These are phyloP conservation scores for Tripidium arundinaceum DNA, from an alignment of 202 grass and related monocot genomes.

Conservation along the genomic window DNA sequence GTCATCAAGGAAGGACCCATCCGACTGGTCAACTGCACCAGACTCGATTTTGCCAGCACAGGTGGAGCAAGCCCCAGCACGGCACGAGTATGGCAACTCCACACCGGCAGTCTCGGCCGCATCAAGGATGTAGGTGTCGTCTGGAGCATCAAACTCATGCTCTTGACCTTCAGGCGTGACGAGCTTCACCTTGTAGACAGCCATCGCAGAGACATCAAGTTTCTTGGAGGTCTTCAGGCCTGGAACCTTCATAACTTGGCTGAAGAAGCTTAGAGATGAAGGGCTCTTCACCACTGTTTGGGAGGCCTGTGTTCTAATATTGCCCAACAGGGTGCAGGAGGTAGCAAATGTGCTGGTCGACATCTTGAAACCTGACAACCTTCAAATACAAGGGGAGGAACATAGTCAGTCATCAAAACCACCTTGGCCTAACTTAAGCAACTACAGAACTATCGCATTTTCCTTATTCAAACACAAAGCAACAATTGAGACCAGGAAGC, in stretches of 20 bases:
- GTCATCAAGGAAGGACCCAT: conserved; percentile 87
- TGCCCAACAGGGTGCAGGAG: conserved; percentile 43
- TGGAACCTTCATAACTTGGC: conserved; percentile 23
- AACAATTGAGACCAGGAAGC: not conserved
- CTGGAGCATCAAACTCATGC: conserved; percentile 66
- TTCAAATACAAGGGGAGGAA: not conserved
- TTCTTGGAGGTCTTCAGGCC: conserved; percentile 51
- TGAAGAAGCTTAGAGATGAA: conserved; percentile 44
- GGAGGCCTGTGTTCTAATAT: conserved; percentile 25
- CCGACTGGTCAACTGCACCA: conserved; percentile 68
- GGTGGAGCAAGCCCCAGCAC: conserved; percentile 79
- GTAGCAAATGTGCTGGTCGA: conserved; percentile 38
- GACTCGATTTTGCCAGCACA: conserved; percentile 59
- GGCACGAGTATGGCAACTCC: conserved; percentile 83
- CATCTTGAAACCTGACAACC: conserved; percentile 50
- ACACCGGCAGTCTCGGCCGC: conserved; percentile 62
- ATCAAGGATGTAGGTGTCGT: conserved; percentile 84
- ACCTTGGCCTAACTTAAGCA: not conserved
- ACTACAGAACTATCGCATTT: not conserved
- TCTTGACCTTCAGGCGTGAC: conserved; percentile 50
- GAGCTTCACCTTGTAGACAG: conserved; percentile 87
- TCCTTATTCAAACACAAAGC: not conserved
- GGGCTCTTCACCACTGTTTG: conserved; percentile 20
- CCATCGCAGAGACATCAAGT: conserved; percentile 44
- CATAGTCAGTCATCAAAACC: conserved; percentile 2